Evolutionary conservation across 2,329 filamentous ascomycete genomes (phyloP), one percentile per base, ranked within the genome.

Genomic region (Fusarium sp.): DNA sequence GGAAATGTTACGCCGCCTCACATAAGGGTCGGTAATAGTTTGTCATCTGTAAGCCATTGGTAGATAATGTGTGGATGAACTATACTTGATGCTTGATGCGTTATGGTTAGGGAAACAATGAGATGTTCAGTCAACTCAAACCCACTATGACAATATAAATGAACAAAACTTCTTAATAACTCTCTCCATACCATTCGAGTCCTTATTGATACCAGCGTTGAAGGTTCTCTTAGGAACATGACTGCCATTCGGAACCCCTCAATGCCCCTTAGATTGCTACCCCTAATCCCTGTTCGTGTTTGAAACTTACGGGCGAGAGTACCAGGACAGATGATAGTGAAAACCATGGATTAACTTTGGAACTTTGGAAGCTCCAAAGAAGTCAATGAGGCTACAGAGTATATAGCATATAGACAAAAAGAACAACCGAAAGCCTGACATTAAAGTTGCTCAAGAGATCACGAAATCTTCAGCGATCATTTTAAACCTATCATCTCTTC

Each of bases 61-160:
- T 58, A 62, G 70, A 61, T 42, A 56, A 70, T 72, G 48, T 66
- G 60, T 64, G 47, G 64, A 75, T 59, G 69, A 65, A 57, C 39
- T 68, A 63, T 41, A 47, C 36, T 39, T 57, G 69, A 71, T 71
- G 73, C 65, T 62, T 63, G 62, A 75, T 39, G 73, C 63, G 65
- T 74, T 41, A 58, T 62, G 63, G 55, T 61, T 31, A 61, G 48
- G 35, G 59, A 58, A 62, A 26, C 26, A 57, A 60, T 66, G 68
- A 59, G 44, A 72, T 58, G n/a, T 60, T 61, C 42, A 58, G 52
- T 48, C 49, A 44, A 64, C 52, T n/a, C 56, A 45, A 61, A 57
- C 57, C 41, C 51, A 48, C 33, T 26, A 66, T 52, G 52, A 66
- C 35, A 66, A 49, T 59, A 57, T 14, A 59, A 65, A 54, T 42